These are phyloP conservation scores for Stachybotrys chlorohalonatus DNA, from an alignment of 2,329 filamentous ascomycete species.

Conservation along the genomic window DNA sequence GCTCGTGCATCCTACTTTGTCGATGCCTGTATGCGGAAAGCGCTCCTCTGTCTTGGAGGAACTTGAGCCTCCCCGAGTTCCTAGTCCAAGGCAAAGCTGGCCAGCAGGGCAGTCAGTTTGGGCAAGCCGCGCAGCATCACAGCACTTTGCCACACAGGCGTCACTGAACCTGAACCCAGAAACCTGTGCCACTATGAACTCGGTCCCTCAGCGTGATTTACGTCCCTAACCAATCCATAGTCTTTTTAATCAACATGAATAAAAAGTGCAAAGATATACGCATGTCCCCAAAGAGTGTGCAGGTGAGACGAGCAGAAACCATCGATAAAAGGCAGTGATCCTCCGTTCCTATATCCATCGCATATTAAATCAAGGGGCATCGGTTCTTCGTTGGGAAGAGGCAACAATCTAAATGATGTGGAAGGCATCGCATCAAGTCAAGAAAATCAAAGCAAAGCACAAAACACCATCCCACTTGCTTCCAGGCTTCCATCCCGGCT, in stretches of 20 bases:
- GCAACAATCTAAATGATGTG: slow-evolving; percentile 18
- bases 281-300: not conserved
- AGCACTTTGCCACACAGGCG: too few relatives aligned
- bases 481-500: slow-evolving; percentile 3
- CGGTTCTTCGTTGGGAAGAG: slow-evolving; percentile 24
- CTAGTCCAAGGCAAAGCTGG: too few relatives aligned
- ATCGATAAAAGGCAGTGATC: not conserved
- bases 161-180: too few relatives aligned
- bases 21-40: too few relatives aligned
- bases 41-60: too few relatives aligned
- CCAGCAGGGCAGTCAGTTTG: too few relatives aligned
- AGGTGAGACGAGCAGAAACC: not conserved
- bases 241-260: not conserved
- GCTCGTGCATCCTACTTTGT: too few relatives aligned
- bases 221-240: too few relatives aligned
- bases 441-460: slow-evolving; percentile 3
- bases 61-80: too few relatives aligned
- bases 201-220: too few relatives aligned
- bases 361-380: not conserved
- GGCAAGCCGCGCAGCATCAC: too few relatives aligned
- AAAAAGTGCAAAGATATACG: not conserved
- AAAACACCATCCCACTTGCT: slow-evolving; percentile 3
- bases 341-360: not conserved
- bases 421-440: not conserved
- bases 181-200: too few relatives aligned